phyloP scores from a whole-genome alignment of 2,329 filamentous ascomycete species.

The Talaromyces sp. region DNA sequence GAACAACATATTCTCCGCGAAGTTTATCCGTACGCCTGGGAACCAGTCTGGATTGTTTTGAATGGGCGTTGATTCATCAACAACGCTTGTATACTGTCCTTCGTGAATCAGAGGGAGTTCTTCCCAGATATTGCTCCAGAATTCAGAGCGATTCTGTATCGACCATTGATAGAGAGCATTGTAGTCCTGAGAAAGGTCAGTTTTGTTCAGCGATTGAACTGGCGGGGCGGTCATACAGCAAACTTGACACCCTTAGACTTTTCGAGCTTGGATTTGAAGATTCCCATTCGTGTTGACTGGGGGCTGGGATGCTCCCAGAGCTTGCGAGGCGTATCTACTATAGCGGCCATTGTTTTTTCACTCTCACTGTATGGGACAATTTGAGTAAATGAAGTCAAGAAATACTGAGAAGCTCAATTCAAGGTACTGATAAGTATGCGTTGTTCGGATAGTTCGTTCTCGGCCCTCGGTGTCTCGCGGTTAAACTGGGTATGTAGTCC shows the following conservation, averaged over 20 bases:
- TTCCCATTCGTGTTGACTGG: slow-evolving; percentile 61
- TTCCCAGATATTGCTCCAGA: slow-evolving; percentile 64
- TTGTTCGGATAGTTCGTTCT: background rate
- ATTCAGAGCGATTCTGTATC: slow-evolving; percentile 57
- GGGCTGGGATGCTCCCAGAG: slow-evolving; percentile 66
- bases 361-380: background rate
- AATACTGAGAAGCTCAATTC: background rate
- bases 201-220: background rate
- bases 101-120: slow-evolving; percentile 60
- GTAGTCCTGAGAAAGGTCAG: slow-evolving; percentile 53
- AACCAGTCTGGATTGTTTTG: slow-evolving; percentile 75
- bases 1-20: slow-evolving; percentile 76
- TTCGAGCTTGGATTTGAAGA: slow-evolving; percentile 66
- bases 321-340: slow-evolving; percentile 50
- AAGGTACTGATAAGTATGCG: background rate
- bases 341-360: slow-evolving; percentile 2
- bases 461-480: background rate
- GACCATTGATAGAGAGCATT: slow-evolving; percentile 69
- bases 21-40: slow-evolving; percentile 68
- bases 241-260: slow-evolving; percentile 54
- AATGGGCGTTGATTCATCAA: slow-evolving; percentile 69
- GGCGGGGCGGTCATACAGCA: slow-evolving; percentile 44
- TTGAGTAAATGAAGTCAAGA: background rate
- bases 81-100: slow-evolving; percentile 57
- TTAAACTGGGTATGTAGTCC: background rate